Conservation (phyloP, 192 early-diverging fungal genomes). For the Rhizophagus prolifer region DNA sequence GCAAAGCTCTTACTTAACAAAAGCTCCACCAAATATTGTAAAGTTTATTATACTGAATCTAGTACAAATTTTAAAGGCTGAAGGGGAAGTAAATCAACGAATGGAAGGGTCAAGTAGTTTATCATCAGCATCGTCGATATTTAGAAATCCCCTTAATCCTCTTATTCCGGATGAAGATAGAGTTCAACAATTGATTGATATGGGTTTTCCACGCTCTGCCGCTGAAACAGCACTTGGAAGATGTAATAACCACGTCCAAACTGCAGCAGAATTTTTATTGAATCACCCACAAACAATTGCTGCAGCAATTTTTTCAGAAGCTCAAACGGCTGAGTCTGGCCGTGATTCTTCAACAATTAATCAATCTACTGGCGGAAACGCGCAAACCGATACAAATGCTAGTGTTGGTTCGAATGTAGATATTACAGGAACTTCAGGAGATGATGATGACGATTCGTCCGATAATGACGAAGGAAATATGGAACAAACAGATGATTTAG, state of each 20-base stretch:
- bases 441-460: constrained; percentile 16
- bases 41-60: constrained; percentile 61
- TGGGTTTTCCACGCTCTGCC: constrained; percentile 82
- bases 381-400: constrained; percentile 26
- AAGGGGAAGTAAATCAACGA: constrained; percentile 62
- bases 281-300: constrained; percentile 62
- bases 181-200: constrained; percentile 73
- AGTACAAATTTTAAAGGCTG: constrained; percentile 68
- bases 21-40: constrained; percentile 53
- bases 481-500: constrained; percentile 26
- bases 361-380: not conserved
- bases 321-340: constrained; percentile 34
- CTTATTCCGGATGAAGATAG: constrained; percentile 60
- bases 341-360: constrained; percentile 4
- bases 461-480: constrained; percentile 3
- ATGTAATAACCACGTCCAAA: constrained; percentile 69
- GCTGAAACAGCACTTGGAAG: constrained; percentile 79
- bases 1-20: constrained; percentile 57
- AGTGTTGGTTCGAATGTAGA: constrained; percentile 37
- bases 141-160: constrained; percentile 31
- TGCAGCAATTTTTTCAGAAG: constrained; percentile 39
- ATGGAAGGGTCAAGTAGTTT: constrained; percentile 12
- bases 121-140: constrained; percentile 33
- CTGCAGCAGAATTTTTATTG: constrained; percentile 85
- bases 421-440: constrained; percentile 33